These are phyloP conservation scores for Vaccinium corymbosum DNA, from an alignment of 148 eudicot species.

Conservation along the genomic window DNA sequence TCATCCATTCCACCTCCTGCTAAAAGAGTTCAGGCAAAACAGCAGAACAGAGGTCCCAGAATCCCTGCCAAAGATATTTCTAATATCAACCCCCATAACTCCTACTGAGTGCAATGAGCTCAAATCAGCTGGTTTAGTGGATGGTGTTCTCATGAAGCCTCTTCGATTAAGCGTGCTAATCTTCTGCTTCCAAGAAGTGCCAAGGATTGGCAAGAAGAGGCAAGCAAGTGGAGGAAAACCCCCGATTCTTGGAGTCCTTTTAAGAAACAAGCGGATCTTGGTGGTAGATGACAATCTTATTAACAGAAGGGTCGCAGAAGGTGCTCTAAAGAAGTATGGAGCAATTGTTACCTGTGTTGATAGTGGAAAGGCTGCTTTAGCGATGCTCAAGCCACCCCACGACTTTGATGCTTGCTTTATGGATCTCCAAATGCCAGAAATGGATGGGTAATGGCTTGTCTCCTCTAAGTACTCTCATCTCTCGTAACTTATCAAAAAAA, in stretches of 20 bases:
- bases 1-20: slow-evolving; percentile 30
- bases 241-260: slow-evolving; percentile 40
- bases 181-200: slow-evolving; percentile 61
- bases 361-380: slow-evolving; percentile 72
- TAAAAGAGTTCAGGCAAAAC: slow-evolving; percentile 33
- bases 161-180: slow-evolving; percentile 58
- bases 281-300: slow-evolving; percentile 89
- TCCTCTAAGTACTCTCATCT: background rate
- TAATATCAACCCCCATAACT: slow-evolving; percentile 45
- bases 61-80: slow-evolving; percentile 41
- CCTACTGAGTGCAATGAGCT: slow-evolving; percentile 46
- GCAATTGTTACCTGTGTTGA: slow-evolving; percentile 87
- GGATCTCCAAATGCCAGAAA: slow-evolving; percentile 99
- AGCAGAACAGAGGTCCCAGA: slow-evolving; percentile 17
- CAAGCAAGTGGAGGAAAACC: slow-evolving; percentile 35
- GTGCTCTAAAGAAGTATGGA: slow-evolving; percentile 84
- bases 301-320: slow-evolving; percentile 85
- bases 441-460: slow-evolving; percentile 73
- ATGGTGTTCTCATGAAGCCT: slow-evolving; percentile 65
- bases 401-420: slow-evolving; percentile 88
- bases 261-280: slow-evolving; percentile 55
- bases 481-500: background rate
- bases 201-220: slow-evolving; percentile 47
- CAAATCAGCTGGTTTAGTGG: slow-evolving; percentile 59
- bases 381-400: slow-evolving; percentile 69